phyloP scores from a whole-genome alignment of 169 alveolate genomes.

The Toxoplasma gondii region DNA sequence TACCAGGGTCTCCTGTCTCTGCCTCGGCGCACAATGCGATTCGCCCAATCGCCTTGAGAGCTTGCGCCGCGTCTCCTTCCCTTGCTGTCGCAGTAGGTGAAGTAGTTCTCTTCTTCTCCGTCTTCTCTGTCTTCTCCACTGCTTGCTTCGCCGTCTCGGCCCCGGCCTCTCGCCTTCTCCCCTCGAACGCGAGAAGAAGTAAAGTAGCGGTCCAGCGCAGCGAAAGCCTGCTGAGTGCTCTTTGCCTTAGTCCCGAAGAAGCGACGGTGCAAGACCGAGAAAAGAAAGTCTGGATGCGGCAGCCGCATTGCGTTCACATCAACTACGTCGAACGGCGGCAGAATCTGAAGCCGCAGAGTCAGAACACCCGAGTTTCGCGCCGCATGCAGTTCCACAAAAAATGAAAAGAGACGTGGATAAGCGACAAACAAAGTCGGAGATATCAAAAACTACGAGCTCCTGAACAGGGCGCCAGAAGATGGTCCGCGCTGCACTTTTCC shows the following conservation, averaged over 20 bases:
- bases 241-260: conserved; percentile 28
- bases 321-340: conserved; percentile 16
- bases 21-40: background rate
- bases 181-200: background rate
- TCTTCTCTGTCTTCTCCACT: background rate
- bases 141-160: background rate
- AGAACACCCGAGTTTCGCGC: background rate
- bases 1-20: background rate
- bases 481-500: too few species aligned
- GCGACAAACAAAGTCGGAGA: too few species aligned
- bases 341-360: background rate
- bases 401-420: too few species aligned
- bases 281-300: conserved; percentile 33
- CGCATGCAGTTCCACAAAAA: too few species aligned
- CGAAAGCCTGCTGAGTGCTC: conserved; percentile 41
- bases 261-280: conserved; percentile 1
- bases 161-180: background rate
- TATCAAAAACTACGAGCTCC: too few species aligned
- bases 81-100: background rate
- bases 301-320: conserved; percentile 46
- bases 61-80: background rate
- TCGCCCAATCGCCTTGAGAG: background rate
- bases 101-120: background rate
- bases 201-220: conserved; percentile 10
- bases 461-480: too few species aligned